Evolutionary conservation across 2,329 filamentous ascomycete species (phyloP).

Genomic region (Pseudocercospora pini-densiflorae): DNA sequence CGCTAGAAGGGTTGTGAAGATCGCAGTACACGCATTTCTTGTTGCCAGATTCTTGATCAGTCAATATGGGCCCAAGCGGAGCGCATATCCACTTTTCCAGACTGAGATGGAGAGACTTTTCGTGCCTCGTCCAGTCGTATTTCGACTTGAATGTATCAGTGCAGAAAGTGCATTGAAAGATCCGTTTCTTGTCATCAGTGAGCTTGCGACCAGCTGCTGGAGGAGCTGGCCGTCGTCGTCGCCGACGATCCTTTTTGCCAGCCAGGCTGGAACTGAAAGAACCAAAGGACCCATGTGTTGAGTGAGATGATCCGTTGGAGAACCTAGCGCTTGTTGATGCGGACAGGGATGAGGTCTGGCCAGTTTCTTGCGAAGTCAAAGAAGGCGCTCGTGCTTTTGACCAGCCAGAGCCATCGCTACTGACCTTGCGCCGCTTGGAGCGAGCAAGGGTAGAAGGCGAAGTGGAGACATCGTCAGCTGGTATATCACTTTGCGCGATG

Average conservation of each 20-base stretch:
- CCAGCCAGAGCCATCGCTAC: conserved; percentile 55
- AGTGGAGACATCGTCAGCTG: conserved; percentile 31
- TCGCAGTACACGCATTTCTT: conserved; percentile 65
- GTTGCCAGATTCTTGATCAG: conserved; percentile 60
- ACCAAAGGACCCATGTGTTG: conserved; percentile 59
- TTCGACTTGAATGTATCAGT: conserved; percentile 61
- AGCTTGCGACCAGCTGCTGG: conserved; percentile 28
- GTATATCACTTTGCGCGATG: conserved; percentile 47
- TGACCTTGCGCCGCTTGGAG: conserved; percentile 50
- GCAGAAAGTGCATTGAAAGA: conserved; percentile 64
- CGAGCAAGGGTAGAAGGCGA: conserved; percentile 36
- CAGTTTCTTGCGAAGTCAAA: conserved; percentile 52
- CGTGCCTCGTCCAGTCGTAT: conserved; percentile 68
- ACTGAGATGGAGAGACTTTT: conserved; percentile 66
- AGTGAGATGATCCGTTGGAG: conserved; percentile 61
- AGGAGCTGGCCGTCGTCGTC: conserved; percentile 44
- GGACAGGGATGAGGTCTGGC: conserved; percentile 33
- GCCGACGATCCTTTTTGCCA: conserved; percentile 62
- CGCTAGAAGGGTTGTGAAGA: conserved; percentile 55
- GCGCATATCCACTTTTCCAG: conserved; percentile 69
- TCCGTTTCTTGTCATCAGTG: conserved; percentile 47
- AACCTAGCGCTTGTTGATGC: conserved; percentile 52
- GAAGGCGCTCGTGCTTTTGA: conserved; percentile 56
- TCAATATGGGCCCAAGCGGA: conserved; percentile 61
- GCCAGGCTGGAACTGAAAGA: conserved; percentile 52